Base-by-base conservation (phyloP, 2,329 filamentous ascomycete species). In the Arthroderma sp. region DNA sequence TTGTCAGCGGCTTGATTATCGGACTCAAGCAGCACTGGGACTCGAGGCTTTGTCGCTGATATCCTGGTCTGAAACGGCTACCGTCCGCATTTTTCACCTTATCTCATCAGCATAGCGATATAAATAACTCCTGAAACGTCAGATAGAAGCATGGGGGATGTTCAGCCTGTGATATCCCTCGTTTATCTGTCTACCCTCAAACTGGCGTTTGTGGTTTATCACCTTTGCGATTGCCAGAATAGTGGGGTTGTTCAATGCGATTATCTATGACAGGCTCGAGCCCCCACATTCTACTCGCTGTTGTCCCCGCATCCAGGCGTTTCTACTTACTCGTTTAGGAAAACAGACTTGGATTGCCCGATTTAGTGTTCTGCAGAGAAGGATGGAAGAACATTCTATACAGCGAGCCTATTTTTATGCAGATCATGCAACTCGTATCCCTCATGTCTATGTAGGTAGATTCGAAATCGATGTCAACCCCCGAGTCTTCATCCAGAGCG, bases 1-100 rank as follows among this genome's bases (percentile, higher is more conserved):
- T 94, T 11, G 37, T 69, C 11, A 62, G 62, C 4, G 70, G 71
- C 4, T 57, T 71, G 28, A 57, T 65, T 39, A 47, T 57, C 13
- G 37, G 56, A 2, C 33, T 52, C 19, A 41, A n/a, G 44, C 60
- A 53, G 43, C 53, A 43, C 17, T 60, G 55, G 55, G 31, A 15
- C 25, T 55, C 53, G 9, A 53, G 54, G 38, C 52, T 19, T 28
- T 8, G 33, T n/a, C 31, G 17, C 23, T 39, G 33, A 39, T 38
- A 23, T 33, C 23, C n/a, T 31, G 11, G 2, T n/a, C 25, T 5
- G 15, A 31, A 49, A 13, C 19, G 9, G 5, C 11, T 25, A 25
- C 13, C 43, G 21, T n/a, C 43, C 11, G 21, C 5, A 19, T n/a
- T 21, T 9, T 31, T 31, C 13, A 25, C 47, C 4, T 31, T 6